These are phyloP conservation scores for Agaricus subrufescens DNA, from an alignment of 768 basidiomycete genomes.

Conservation along the genomic window DNA sequence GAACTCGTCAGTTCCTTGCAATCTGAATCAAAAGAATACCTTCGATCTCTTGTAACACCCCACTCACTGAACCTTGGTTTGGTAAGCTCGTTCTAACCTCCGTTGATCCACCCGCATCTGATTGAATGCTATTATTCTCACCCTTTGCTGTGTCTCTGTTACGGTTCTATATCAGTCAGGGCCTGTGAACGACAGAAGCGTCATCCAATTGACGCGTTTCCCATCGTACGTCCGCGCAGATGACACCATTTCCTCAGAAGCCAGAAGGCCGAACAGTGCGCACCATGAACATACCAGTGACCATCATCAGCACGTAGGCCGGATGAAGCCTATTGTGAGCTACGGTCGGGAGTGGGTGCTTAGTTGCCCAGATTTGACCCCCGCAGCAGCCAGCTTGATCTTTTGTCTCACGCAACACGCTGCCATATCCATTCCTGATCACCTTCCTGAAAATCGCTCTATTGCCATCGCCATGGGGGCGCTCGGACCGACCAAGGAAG, in stretches of 20 bases:
- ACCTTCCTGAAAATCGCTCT: constrained; percentile 46
- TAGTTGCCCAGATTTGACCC: constrained; percentile 31
- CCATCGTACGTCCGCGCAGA: background rate
- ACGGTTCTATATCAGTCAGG: background rate
- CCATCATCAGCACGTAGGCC: background rate
- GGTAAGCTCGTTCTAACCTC: constrained; percentile 5
- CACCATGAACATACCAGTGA: background rate
- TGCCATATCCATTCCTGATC: constrained; percentile 39
- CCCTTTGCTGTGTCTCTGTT: background rate
- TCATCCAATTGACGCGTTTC: background rate
- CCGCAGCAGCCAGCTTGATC: constrained; percentile 46
- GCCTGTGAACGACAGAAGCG: background rate
- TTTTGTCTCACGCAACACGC: constrained; percentile 47
- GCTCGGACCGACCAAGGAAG: constrained; percentile 50
- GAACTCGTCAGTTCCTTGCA: constrained; percentile 5
- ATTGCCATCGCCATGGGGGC: constrained; percentile 38
- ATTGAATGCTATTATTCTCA: background rate
- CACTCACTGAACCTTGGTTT: background rate
- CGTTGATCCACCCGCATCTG: background rate
- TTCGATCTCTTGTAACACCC: background rate
- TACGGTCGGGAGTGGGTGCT: constrained; percentile 11
- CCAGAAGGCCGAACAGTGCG: background rate
- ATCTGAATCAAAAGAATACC: background rate
- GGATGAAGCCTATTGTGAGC: constrained; percentile 1
- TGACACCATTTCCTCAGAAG: background rate